Evolutionary conservation across 176 grass and related monocot genomes (phyloP), one percentile per base, ranked within the genome.

Genomic region (Secale cereale): DNA sequence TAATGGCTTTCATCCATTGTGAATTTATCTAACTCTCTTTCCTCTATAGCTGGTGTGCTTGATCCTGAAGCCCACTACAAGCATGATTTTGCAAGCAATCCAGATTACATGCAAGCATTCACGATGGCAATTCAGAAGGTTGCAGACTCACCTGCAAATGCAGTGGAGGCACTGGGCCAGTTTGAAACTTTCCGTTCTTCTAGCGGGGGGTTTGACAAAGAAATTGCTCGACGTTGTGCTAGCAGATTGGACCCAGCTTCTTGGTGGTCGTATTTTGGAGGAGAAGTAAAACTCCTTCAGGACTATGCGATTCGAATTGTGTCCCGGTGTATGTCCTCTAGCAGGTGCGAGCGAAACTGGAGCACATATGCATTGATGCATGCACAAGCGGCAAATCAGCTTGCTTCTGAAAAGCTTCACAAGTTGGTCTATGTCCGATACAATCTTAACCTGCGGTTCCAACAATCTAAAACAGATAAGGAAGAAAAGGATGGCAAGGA

Each of bases 341-440:
- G 81, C 9, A 69, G 81, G 3, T 74, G 81, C 43, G 81, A 74
- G 56, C 15, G 68, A 60, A 74, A 83, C 22, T 83, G 81, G 81
- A 74, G 25, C 9, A 45, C 69, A 10, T 83, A 63, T 74, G 54
- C 69, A 45, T 32, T 74, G 57, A 70, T 83, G 20, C 81, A 83
- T 46, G 59, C 69, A 29, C 59, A 83, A 46, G 15, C 71, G 33
- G 74, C 11, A 74, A 63, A 62, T 23, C 13, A 22, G 16, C 22
- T 83, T 0, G 15, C 54, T 23, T 74, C 31, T 32, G 81, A 83
- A 17, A 83, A 83, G 56, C 54, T 83, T 10, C 17, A 74, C 36
- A 83, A 83, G 25, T 16, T 62, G 36, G 81, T 83, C 32, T 83
- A 32, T 74, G 81, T 83, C 17, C 69, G 71, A 20, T 83, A 83